Evolutionary conservation across 2,329 filamentous ascomycete species (phyloP).

Genomic region (Xylaria sp.): DNA sequence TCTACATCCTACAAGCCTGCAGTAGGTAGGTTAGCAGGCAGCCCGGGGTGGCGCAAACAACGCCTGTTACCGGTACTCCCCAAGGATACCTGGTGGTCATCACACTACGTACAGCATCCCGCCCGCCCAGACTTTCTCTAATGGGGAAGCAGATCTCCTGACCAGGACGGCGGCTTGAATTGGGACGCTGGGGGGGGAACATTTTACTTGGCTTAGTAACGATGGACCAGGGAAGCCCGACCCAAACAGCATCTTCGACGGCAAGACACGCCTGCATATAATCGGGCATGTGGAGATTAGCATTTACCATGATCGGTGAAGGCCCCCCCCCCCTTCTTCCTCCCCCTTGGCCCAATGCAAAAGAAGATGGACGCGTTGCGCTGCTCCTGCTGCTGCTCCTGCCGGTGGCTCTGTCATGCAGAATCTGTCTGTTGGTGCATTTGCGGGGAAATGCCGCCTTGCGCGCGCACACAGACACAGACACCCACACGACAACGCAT

Average conservation of each 20-base stretch:
- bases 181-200: not conserved
- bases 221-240: not conserved
- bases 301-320: conserved; percentile 11
- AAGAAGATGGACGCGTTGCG: too few species aligned
- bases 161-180: not conserved
- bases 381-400: too few species aligned
- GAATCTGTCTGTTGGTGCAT: conserved; percentile 15
- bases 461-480: not conserved
- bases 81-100: too few species aligned
- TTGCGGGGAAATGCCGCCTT: conserved; percentile 34
- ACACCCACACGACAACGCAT: conserved; percentile 35
- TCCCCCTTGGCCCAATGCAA: conserved; percentile 7
- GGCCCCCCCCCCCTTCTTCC: not conserved
- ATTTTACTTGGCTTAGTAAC: not conserved
- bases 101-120: too few species aligned
- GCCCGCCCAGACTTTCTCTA: not conserved
- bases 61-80: too few species aligned
- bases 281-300: conserved; percentile 13
- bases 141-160: not conserved
- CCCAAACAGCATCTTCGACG: not conserved
- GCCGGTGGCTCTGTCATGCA: conserved; percentile 17
- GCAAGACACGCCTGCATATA: conserved; percentile 5
- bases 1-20: not conserved
- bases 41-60: not conserved
- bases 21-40: not conserved